Evolutionary conservation across 352 stramenopile species (phyloP).

Genomic region (Pythium brachiatum): DNA sequence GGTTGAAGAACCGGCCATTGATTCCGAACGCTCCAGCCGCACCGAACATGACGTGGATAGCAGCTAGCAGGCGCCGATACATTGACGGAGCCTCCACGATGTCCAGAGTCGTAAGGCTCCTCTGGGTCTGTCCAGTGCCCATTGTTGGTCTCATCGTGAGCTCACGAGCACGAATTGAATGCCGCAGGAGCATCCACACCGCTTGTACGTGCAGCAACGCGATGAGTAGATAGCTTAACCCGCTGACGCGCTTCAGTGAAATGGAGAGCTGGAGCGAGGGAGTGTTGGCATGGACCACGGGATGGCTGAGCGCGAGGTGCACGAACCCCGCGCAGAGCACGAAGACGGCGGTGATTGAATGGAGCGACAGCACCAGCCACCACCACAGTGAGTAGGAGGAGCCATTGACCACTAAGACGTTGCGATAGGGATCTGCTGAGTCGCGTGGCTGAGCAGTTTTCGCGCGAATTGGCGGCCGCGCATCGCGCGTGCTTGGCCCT

Average conservation of each 20-base stretch:
- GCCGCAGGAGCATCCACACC: not conserved
- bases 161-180: not conserved
- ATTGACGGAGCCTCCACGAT: not conserved
- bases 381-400: slow-evolving; percentile 2
- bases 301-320: slow-evolving; percentile 1
- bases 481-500: not conserved
- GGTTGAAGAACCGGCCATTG: slow-evolving; percentile 10
- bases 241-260: not conserved
- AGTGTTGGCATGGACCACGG: not conserved
- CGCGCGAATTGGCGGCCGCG: not conserved
- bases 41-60: not conserved
- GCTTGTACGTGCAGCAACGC: not conserved
- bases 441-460: not conserved
- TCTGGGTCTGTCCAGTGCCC: not conserved
- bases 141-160: not conserved
- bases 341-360: slow-evolving; percentile 1
- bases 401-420: not conserved
- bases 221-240: slow-evolving; percentile 5
- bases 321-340: slow-evolving; percentile 4
- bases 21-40: slow-evolving; percentile 1
- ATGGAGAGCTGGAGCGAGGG: not conserved
- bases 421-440: not conserved
- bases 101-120: not conserved
- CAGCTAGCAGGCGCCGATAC: not conserved
- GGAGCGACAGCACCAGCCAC: slow-evolving; percentile 1